phyloP scores from a whole-genome alignment of 345 rosid species.

The Citrus unshiu region DNA sequence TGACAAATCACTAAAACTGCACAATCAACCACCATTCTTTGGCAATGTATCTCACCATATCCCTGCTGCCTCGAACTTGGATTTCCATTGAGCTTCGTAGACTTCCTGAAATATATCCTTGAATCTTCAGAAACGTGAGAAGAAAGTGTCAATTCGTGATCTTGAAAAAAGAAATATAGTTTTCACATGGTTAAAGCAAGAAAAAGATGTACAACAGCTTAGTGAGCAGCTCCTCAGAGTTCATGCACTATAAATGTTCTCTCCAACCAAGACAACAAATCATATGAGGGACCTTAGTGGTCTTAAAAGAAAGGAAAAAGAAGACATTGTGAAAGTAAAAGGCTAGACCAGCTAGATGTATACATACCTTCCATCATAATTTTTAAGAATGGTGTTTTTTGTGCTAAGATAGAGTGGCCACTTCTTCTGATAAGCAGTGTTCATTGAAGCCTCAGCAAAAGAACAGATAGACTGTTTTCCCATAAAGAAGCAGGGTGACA shows the following conservation, averaged over 20 bases:
- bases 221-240: background rate
- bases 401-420: conserved; percentile 99
- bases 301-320: background rate
- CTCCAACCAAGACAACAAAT: background rate
- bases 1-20: conserved; percentile 3
- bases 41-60: conserved; percentile 58
- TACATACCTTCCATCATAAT: conserved; percentile 91
- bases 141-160: background rate
- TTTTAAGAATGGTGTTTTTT: conserved; percentile 89
- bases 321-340: background rate
- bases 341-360: background rate
- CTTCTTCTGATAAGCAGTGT: conserved; percentile 76
- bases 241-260: background rate
- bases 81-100: conserved; percentile 70
- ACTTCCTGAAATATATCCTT: conserved; percentile 95
- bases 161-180: background rate
- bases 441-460: conserved; percentile 91
- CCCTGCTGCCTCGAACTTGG: conserved; percentile 83
- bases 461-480: conserved; percentile 66
- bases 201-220: background rate
- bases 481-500: conserved; percentile 2
- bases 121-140: conserved; percentile 48
- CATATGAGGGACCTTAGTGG: background rate
- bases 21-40: conserved; percentile 12
- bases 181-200: background rate